A percentile compares a stretch with the other conserved stretches of the same genome.
phyloP scores from a whole-genome alignment of 768 basidiomycete species.

The Panellus pusillus region DNA sequence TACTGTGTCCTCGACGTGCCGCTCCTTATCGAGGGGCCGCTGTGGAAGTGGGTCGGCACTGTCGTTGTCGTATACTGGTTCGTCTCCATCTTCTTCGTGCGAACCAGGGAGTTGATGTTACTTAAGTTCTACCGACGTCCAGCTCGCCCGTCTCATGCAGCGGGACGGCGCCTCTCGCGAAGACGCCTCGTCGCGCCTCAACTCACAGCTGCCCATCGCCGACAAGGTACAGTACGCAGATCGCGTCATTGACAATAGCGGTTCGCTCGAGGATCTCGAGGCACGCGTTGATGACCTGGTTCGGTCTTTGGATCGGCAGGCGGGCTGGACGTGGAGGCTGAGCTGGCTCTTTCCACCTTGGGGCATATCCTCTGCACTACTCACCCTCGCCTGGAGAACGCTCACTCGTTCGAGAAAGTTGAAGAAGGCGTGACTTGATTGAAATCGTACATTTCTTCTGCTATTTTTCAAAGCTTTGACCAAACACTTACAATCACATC shows the following conservation, averaged over 20 bases:
- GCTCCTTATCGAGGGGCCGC: constrained; percentile 82
- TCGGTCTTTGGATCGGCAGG: constrained; percentile 40
- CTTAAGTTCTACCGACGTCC: constrained; percentile 74
- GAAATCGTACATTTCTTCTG: too few relatives aligned
- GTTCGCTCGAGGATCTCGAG: constrained; percentile 66
- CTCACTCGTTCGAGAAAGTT: constrained; percentile 1
- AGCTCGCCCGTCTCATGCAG: constrained; percentile 77
- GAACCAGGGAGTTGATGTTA: neutral
- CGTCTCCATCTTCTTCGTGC: neutral
- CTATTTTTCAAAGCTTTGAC: too few relatives aligned
- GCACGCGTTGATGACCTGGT: constrained; percentile 51
- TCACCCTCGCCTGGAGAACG: constrained; percentile 28
- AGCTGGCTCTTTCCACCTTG: constrained; percentile 61
- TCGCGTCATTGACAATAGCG: constrained; percentile 86
- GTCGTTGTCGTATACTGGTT: constrained; percentile 94
- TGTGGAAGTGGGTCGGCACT: constrained; percentile 81
- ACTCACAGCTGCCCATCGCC: constrained; percentile 77
- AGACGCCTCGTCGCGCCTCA: constrained; percentile 73
- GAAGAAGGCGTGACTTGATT: constrained; percentile 6
- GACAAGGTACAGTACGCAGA: constrained; percentile 86
- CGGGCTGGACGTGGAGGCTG: constrained; percentile 60
- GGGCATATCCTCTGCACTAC: constrained; percentile 46
- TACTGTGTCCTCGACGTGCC: constrained; percentile 90
- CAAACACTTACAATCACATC: too few relatives aligned
- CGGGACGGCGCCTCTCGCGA: constrained; percentile 67